Conservation (phyloP, 1,284 basidiomycete species). For the Marasmius tenuissimus region DNA sequence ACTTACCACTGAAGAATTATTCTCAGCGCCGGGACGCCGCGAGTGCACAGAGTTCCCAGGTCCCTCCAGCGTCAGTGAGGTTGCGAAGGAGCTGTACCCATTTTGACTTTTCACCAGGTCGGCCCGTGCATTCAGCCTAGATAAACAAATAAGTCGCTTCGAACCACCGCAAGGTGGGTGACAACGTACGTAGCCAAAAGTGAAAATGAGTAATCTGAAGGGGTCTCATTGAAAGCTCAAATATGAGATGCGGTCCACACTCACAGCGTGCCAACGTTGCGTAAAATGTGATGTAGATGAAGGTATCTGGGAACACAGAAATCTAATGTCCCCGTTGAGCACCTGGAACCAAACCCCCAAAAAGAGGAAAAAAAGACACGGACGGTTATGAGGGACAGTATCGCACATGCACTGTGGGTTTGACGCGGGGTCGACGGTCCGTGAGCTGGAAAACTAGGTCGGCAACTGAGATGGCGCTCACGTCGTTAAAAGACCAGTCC, state of each 20-base stretch:
- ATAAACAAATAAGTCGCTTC: neutral
- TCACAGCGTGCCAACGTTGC: neutral
- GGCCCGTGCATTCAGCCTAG: neutral
- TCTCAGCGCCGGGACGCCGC: neutral
- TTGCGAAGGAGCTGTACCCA: neutral
- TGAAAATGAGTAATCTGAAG: neutral
- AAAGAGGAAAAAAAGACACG: neutral
- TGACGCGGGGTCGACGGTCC: neutral
- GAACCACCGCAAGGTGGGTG: neutral
- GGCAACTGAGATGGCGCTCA: neutral
- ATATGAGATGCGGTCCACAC: neutral
- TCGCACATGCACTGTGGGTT: neutral
- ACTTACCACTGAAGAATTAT: neutral
- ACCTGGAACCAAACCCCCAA: neutral
- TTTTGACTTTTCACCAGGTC: neutral
- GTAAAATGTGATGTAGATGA: neutral
- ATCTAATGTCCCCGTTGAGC: neutral
- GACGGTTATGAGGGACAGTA: neutral
- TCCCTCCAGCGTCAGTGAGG: neutral
- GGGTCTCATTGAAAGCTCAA: neutral
- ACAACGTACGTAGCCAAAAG: neutral
- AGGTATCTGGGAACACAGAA: neutral
- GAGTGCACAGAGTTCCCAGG: neutral
- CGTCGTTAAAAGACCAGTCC: constrained; percentile 1
- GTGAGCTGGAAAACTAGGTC: neutral